phyloP scores from a whole-genome alignment of 495 filamentous ascomycete species.

The Neurospora sp. region DNA sequence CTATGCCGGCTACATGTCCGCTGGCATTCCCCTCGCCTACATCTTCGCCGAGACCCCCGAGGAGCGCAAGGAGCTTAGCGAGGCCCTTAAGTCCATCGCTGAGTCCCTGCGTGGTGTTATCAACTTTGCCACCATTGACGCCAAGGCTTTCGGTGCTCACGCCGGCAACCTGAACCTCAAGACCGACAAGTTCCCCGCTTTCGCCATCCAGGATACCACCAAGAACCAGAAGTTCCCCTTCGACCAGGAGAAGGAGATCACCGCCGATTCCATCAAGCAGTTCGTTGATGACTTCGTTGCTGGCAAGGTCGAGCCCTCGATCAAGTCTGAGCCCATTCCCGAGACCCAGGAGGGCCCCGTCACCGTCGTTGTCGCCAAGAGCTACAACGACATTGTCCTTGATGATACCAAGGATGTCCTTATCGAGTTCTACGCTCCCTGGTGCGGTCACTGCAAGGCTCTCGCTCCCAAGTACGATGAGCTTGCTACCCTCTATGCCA shows the following conservation, averaged over 20 bases:
- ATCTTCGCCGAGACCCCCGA: constrained; percentile 94
- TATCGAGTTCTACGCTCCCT: constrained; percentile 96
- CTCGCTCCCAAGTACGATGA: constrained; percentile 86
- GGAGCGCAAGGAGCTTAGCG: constrained; percentile 71
- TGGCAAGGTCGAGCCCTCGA: constrained; percentile 84
- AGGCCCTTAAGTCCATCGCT: constrained; percentile 53
- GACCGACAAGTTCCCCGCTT: constrained; percentile 87
- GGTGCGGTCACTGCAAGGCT: constrained; percentile 99
- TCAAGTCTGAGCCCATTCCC: constrained; percentile 97
- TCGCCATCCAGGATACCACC: constrained; percentile 90
- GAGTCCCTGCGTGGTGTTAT: constrained; percentile 69
- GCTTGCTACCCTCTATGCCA: constrained; percentile 70
- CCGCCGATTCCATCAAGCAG: constrained; percentile 58
- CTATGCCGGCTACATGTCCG: constrained; percentile 91
- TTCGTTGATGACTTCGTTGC: constrained; percentile 84
- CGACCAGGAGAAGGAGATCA: constrained; percentile 75
- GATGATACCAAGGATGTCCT: constrained; percentile 95
- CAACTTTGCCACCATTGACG: constrained; percentile 98
- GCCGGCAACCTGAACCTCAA: constrained; percentile 96
- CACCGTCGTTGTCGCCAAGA: constrained; percentile 83
- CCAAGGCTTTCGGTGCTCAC: constrained; percentile 88
- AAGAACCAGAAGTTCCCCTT: constrained; percentile 98
- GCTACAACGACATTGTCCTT: constrained; percentile 85
- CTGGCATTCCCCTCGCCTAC: constrained; percentile 89
- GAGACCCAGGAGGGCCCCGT: constrained; percentile 90